Base-by-base conservation (phyloP, 192 early-diverging fungal genomes). In the Phycomyces nitens region DNA sequence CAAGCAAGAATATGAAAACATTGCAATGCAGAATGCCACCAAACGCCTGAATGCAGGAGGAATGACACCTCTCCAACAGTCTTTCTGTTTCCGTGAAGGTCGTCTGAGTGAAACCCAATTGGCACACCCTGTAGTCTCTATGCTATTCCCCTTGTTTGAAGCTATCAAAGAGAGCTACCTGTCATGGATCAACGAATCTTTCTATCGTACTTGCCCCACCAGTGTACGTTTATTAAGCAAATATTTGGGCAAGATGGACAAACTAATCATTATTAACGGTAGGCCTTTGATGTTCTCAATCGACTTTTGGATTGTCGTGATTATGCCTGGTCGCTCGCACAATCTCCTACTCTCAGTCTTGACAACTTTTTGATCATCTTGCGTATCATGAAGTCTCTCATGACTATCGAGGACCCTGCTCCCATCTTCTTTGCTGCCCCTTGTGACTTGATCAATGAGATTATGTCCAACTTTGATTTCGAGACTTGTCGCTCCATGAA, bases 321-420 rank as follows among this genome's bases (percentile, higher is more conserved):
- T 44, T 78, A 76, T 56, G 68, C 87, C 40, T 84, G 82, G 82
- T 49, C 69, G 15, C 54, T 73, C 0, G 63, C 80, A 38, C 73
- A 81, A 41, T 43, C 60, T 0, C 40, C 53, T 34, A 68, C 66
- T 15, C 62, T 86, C 20, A 74, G 73, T 29, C 71, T 86, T 29
- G 87, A 84, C 16, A 76, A 83, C 34, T 60, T 88, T 15, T 72
- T 81, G 67, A 76, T 84, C 14, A 64, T 78, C 15, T 56, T 84
- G 14, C 73, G 78, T 53, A 72, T 83, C 58, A 64, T 80, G 56
- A 21, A 68, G 2, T 55, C 70, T 11, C 50, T 65, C 39, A 56
- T 68, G 26, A 61, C 29, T 47, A 10, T 55, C 2, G 50, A 53
- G n/a, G 23, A 44, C 3, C 50, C 22, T 12, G 53, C 51, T 0